Evolutionary conservation across 2,329 filamentous ascomycete species (phyloP).

Genomic region (Zalaria obscura): DNA sequence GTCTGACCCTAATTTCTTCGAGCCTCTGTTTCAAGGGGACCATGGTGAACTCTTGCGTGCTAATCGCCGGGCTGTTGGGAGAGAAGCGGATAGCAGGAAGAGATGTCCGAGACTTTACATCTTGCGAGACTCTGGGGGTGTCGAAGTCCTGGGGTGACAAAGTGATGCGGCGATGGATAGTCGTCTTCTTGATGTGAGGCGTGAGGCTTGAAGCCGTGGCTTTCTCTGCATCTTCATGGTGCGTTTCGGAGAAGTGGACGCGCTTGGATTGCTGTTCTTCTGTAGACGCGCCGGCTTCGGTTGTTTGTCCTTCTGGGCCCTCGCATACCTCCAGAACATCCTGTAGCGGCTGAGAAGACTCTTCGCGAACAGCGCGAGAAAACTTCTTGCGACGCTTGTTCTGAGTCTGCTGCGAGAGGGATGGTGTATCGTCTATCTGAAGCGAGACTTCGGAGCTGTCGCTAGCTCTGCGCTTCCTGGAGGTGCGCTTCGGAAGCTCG

Average conservation of each 20-base stretch:
- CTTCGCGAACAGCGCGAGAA: background rate
- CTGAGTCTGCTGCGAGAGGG: conserved; percentile 1
- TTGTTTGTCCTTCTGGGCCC: conserved; percentile 2
- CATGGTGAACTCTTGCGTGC: conserved; percentile 15
- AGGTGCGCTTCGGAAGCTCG: conserved; percentile 3
- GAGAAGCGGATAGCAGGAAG: conserved; percentile 15
- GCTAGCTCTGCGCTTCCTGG: conserved; percentile 7
- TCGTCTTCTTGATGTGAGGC: conserved; percentile 15
- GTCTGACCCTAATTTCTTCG: conserved; percentile 18
- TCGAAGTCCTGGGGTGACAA: conserved; percentile 11
- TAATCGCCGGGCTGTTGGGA: conserved; percentile 6
- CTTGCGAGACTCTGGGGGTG: conserved; percentile 9
- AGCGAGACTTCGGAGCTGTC: conserved; percentile 3
- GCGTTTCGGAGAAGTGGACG: conserved; percentile 15
- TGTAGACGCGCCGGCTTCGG: conserved; percentile 1
- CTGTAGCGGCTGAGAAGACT: background rate
- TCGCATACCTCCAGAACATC: conserved; percentile 3
- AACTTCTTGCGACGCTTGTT: conserved; percentile 7
- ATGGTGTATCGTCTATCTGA: conserved; percentile 1
- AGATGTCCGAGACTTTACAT: conserved; percentile 16
- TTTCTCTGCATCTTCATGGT: conserved; percentile 6
- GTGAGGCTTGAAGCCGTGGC: conserved; percentile 18
- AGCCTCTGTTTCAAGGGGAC: conserved; percentile 16
- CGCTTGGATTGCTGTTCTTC: conserved; percentile 8
- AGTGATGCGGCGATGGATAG: conserved; percentile 17